These are phyloP conservation scores for Venustampulla echinocandica DNA, from an alignment of 495 filamentous ascomycete genomes.

Conservation along the genomic window DNA sequence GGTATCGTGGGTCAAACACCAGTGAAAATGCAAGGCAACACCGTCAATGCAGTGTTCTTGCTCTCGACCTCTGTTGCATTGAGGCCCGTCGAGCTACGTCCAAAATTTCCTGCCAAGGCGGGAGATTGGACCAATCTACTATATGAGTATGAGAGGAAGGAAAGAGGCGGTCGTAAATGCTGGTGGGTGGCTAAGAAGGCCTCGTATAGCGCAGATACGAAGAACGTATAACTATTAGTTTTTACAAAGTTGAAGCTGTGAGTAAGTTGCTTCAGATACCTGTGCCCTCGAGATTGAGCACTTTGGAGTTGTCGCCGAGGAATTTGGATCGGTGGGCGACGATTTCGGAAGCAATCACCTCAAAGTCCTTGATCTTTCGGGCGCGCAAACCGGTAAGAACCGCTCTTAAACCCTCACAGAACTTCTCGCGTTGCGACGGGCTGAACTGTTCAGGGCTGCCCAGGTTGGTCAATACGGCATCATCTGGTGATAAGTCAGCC, in stretches of 20 bases:
- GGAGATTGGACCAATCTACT: neutral
- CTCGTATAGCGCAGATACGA: neutral
- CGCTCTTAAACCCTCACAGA: slow-evolving; percentile 63
- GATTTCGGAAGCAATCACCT: slow-evolving; percentile 72
- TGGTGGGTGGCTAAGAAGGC: neutral
- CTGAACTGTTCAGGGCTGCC: slow-evolving; percentile 64
- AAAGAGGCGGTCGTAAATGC: slow-evolving; percentile 9
- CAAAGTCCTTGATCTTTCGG: slow-evolving; percentile 71
- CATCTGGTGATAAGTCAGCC: slow-evolving; percentile 57
- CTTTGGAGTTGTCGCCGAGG: slow-evolving; percentile 42
- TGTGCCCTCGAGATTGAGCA: slow-evolving; percentile 27
- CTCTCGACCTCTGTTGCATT: neutral
- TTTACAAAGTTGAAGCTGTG: slow-evolving; percentile 13
- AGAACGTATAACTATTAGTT: slow-evolving; percentile 4
- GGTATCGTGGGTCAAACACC: slow-evolving; percentile 21
- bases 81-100: neutral
- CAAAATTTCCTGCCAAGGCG: neutral
- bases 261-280: slow-evolving; percentile 11
- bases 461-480: slow-evolving; percentile 76
- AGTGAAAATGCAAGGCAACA: slow-evolving; percentile 15
- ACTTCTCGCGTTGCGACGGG: slow-evolving; percentile 60
- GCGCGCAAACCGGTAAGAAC: slow-evolving; percentile 67
- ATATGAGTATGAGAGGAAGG: slow-evolving; percentile 3
- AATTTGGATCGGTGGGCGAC: slow-evolving; percentile 62
- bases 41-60: slow-evolving; percentile 13